Evolutionary conservation across 345 rosid genomes (phyloP).

Genomic region (Salix dunnii): DNA sequence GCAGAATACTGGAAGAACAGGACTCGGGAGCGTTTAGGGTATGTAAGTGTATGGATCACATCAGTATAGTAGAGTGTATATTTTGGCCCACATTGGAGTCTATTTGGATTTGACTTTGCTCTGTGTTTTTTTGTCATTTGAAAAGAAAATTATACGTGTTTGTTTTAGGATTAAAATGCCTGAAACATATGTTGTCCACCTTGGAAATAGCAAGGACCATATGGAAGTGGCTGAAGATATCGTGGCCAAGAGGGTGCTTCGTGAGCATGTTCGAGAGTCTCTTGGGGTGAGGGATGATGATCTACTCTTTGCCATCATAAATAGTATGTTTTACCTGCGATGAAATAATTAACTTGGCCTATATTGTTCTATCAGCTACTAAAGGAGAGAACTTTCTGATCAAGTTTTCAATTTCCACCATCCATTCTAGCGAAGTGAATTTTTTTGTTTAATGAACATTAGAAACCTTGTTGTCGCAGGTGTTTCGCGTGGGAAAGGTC

Average conservation of each 20-base stretch:
- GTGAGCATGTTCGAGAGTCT: slow-evolving; percentile 82
- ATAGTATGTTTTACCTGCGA: slow-evolving; percentile 45
- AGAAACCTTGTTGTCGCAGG: slow-evolving; percentile 11
- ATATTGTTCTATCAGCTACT: background rate
- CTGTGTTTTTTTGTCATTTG: background rate
- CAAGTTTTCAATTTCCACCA: background rate
- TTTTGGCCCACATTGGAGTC: background rate
- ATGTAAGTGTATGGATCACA: slow-evolving; percentile 1
- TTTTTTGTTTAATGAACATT: background rate
- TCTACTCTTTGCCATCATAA: slow-evolving; percentile 77
- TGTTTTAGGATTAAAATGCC: slow-evolving; percentile 88
- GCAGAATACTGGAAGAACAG: slow-evolving; percentile 90
- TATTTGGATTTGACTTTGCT: background rate
- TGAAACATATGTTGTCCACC: slow-evolving; percentile 81
- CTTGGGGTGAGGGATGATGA: slow-evolving; percentile 75
- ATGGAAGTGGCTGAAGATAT: slow-evolving; percentile 93
- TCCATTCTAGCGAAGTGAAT: background rate
- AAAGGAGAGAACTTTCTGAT: background rate
- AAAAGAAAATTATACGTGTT: background rate
- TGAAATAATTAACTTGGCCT: background rate
- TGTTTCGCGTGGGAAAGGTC: slow-evolving; percentile 35
- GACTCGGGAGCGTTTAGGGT: slow-evolving; percentile 75
- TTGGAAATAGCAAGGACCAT: slow-evolving; percentile 86
- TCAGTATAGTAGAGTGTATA: background rate
- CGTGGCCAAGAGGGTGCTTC: slow-evolving; percentile 72